phyloP scores from a whole-genome alignment of 768 basidiomycete genomes.

The Trametes cinnabarina region DNA sequence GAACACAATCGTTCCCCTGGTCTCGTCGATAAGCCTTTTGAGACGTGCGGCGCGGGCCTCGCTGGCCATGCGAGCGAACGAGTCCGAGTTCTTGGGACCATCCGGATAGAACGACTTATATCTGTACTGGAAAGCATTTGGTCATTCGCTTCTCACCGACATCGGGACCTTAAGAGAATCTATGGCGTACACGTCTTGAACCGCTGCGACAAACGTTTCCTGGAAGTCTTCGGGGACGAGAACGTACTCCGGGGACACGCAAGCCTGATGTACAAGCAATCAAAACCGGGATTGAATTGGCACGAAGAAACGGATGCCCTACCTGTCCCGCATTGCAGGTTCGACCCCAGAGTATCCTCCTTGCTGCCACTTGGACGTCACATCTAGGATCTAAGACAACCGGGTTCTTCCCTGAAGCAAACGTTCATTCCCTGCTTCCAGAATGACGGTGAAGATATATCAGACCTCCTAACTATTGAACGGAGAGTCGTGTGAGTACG shows the following conservation, averaged over 20 bases:
- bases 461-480: background rate
- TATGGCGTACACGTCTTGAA: conserved; percentile 33
- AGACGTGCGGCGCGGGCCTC: conserved; percentile 54
- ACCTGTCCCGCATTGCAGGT: conserved; percentile 62
- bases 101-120: conserved; percentile 53
- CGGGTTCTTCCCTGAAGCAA: conserved; percentile 57
- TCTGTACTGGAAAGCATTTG: background rate
- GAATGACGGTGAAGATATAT: background rate
- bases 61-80: conserved; percentile 52
- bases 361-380: conserved; percentile 62
- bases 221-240: conserved; percentile 42
- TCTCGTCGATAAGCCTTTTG: conserved; percentile 56
- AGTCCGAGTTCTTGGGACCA: conserved; percentile 38
- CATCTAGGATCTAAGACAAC: conserved; percentile 55
- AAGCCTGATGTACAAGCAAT: too few relatives aligned
- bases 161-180: background rate
- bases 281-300: too few relatives aligned
- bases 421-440: background rate
- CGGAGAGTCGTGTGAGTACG: background rate
- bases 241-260: conserved; percentile 60
- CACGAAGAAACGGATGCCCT: background rate
- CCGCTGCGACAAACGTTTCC: conserved; percentile 37
- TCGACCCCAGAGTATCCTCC: conserved; percentile 78
- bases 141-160: background rate
- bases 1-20: conserved; percentile 23